A percentile compares a stretch with the other conserved stretches of the same genome.
phyloP scores from a whole-genome alignment of 371 early-diverging fungal genomes.

The Mucor lusitanicus region DNA sequence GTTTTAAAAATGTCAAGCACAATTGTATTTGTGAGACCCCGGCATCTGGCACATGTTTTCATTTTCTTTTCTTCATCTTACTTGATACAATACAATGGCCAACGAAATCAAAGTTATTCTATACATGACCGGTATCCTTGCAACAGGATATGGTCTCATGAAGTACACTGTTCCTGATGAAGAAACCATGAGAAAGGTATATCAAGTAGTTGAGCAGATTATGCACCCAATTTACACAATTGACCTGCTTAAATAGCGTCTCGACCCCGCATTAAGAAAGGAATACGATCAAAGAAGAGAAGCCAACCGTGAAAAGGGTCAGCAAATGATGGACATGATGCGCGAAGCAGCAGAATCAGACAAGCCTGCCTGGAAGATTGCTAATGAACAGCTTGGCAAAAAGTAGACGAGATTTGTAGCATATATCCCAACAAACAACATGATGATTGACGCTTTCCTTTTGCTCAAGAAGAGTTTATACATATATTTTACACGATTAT shows the following conservation, averaged over 20 bases:
- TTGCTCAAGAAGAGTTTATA: background rate
- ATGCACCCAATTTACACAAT: background rate
- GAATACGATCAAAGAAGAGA: slow-evolving; percentile 33
- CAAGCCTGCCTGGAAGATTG: slow-evolving; percentile 39
- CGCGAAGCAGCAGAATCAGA: slow-evolving; percentile 41
- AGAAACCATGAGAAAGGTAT: slow-evolving; percentile 43
- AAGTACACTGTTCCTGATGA: slow-evolving; percentile 52
- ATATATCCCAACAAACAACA: background rate
- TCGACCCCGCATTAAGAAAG: slow-evolving; percentile 34
- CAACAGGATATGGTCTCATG: slow-evolving; percentile 48
- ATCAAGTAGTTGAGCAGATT: background rate
- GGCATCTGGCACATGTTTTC: background rate
- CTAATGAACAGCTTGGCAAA: slow-evolving; percentile 18
- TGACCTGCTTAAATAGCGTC: slow-evolving; percentile 19
- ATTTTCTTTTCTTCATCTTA: background rate
- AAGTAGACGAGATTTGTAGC: background rate
- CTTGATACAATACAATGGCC: slow-evolving; percentile 20
- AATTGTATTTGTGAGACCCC: slow-evolving; percentile 1
- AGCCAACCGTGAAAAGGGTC: slow-evolving; percentile 24
- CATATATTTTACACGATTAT: slow-evolving; percentile 22
- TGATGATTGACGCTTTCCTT: background rate
- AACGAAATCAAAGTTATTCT: slow-evolving; percentile 43
- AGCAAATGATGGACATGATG: slow-evolving; percentile 41
- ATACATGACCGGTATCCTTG: slow-evolving; percentile 44
- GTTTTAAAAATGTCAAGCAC: background rate